phyloP scores from a whole-genome alignment of 2,329 filamentous ascomycete genomes.

The Neophaeococcomyces aloes region DNA sequence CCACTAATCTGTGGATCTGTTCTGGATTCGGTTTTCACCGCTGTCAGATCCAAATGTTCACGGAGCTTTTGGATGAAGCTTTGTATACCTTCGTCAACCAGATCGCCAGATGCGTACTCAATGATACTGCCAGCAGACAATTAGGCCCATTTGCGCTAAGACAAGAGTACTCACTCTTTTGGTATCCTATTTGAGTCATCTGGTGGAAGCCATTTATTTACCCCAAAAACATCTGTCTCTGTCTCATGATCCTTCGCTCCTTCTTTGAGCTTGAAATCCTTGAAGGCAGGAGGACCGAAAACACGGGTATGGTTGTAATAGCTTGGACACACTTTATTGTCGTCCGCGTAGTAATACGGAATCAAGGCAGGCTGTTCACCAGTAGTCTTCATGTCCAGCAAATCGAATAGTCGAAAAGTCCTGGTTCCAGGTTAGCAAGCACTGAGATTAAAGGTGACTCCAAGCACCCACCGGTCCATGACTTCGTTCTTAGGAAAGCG shows the following conservation, averaged over 20 bases:
- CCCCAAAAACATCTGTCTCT: not conserved
- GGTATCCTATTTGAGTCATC: not conserved
- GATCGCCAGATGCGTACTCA: not conserved
- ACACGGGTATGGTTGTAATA: slow-evolving; percentile 1
- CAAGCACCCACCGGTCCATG: slow-evolving; percentile 1
- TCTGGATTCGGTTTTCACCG: not conserved
- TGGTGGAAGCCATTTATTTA: not conserved
- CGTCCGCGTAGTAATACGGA: not conserved
- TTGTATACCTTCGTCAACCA: not conserved
- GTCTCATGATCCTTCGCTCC: not conserved
- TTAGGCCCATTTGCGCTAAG: not conserved
- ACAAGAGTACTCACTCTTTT: not conserved
- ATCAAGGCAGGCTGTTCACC: not conserved
- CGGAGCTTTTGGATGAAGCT: not conserved
- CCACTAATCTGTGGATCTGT: not conserved
- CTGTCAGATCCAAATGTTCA: not conserved
- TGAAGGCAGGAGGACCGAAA: not conserved
- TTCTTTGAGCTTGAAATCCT: not conserved
- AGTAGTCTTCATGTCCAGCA: not conserved
- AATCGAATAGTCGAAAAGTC: slow-evolving; percentile 1
- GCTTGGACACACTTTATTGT: not conserved
- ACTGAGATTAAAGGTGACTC: not conserved
- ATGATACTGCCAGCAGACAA: not conserved
- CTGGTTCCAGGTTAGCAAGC: not conserved
- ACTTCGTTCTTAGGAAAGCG: slow-evolving; percentile 26